Percentiles rank a stretch among this genome's conserved stretches.
Conservation (phyloP, 139 green algal genomes). For the Tetradesmus lagerheimii region DNA sequence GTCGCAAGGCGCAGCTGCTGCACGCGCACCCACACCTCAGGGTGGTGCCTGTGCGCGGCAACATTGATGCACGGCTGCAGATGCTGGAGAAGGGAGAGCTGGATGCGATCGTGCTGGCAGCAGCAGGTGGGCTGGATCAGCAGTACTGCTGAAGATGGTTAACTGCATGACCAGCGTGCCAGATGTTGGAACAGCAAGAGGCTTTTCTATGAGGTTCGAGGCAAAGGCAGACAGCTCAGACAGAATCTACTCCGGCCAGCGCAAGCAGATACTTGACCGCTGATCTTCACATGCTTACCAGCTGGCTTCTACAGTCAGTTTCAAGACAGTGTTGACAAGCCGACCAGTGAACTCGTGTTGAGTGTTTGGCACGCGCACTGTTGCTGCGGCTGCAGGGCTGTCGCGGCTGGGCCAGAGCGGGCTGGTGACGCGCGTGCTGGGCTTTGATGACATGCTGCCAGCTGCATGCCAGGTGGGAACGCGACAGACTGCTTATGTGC, state of each 20-base stretch:
- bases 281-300: too few relatives aligned
- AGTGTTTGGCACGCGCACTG: not conserved
- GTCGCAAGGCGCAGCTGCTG: slow-evolving; percentile 44
- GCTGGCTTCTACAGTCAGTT: too few relatives aligned
- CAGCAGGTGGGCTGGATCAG: slow-evolving; percentile 6
- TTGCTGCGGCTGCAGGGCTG: slow-evolving; percentile 10
- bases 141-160: not conserved
- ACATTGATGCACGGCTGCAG: slow-evolving; percentile 23
- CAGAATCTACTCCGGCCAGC: too few relatives aligned
- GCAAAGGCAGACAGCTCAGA: too few relatives aligned
- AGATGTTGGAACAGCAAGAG: too few relatives aligned
- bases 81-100: slow-evolving; percentile 30
- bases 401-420: not conserved
- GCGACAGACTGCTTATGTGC: not conserved
- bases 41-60: slow-evolving; percentile 36
- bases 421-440: slow-evolving; percentile 23
- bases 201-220: too few relatives aligned
- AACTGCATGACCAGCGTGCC: not conserved
- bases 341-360: too few relatives aligned
- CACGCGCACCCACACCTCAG: slow-evolving; percentile 30
- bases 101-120: slow-evolving; percentile 39
- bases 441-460: slow-evolving; percentile 43
- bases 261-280: too few relatives aligned
- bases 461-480: slow-evolving; percentile 30
- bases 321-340: too few relatives aligned